Evolutionary conservation across 768 basidiomycete species (phyloP), one percentile per base, ranked within the genome.

Genomic region (Nidularia pulvinata): DNA sequence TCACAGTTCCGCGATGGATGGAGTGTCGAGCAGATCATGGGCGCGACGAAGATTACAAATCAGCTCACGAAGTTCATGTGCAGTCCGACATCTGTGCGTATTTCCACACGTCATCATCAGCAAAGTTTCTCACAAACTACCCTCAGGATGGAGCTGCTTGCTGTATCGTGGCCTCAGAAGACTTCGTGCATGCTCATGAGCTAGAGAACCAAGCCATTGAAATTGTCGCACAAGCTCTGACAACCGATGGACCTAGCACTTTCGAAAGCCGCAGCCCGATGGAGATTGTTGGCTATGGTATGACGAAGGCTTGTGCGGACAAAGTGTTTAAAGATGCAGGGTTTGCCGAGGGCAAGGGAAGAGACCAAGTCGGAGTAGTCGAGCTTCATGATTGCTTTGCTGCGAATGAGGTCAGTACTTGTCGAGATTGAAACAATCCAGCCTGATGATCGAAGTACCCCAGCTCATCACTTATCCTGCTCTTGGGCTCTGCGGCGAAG

Each of bases 301-400:
- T 94, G 90, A 79, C 88, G 2, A 84, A 86, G 61, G 69, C 68
- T 16, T 82, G 81, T 46, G 84, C 91, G 3, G 82, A 90, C 60
- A 73, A 84, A 49, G 88, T 84, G 1, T 94, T 91, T 64, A 69
- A 70, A 42, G 76, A 87, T 42, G 91, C 91, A 11, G 89, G 89
- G 3, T 86, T 92, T 60, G 70, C 71, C 6, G 73, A 78, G 6
- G 86, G 85, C 0, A 64, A 83, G 59, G 88, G 80, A 6, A 71
- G 91, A 44, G 83, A 90, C 54, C 79, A 88, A 53, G 86, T 94
- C 11, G 89, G 89, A n/a, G 90, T 93, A 0, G 70, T 94, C 6
- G 93, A 95, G 65, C 75, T 94, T 6, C 92, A 94, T 55, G 92
- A 94, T 60, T 94, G 93, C 65, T 94, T 93, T 65, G 80, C 90